phyloP scores from a whole-genome alignment of 1,139 yeast genomes.

The Saccharomyces pastorianus region DNA sequence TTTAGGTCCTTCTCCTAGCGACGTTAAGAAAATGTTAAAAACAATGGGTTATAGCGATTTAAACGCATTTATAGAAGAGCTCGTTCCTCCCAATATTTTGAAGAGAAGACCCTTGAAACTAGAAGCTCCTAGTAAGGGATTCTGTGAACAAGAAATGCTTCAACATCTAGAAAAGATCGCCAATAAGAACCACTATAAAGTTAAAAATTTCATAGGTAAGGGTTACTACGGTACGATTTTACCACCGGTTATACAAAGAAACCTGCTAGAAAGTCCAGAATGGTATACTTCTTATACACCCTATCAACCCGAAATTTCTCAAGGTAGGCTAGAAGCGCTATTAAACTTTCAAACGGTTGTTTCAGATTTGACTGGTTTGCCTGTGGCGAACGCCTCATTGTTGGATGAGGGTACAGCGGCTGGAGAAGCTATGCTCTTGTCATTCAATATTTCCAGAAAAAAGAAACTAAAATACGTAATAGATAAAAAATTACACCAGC shows the following conservation, averaged over 20 bases:
- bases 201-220: constrained; percentile 76
- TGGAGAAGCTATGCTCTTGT: constrained; percentile 90
- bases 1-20: constrained; percentile 68
- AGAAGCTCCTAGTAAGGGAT: constrained; percentile 57
- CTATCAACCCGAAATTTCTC: constrained; percentile 95
- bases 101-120: constrained; percentile 52
- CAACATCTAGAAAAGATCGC: constrained; percentile 63
- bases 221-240: constrained; percentile 88
- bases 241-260: constrained; percentile 91
- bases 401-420: constrained; percentile 98
- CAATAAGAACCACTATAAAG: constrained; percentile 56
- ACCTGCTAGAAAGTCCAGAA: constrained; percentile 84
- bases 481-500: constrained; percentile 73
- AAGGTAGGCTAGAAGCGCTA: constrained; percentile 86
- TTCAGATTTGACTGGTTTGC: constrained; percentile 82
- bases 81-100: constrained; percentile 72
- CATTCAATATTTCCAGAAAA: constrained; percentile 59
- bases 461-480: constrained; percentile 65
- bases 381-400: constrained; percentile 86
- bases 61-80: constrained; percentile 59
- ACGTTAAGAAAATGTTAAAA: constrained; percentile 57
- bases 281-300: constrained; percentile 99
- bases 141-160: constrained; percentile 73
- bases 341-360: constrained; percentile 87
- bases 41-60: constrained; percentile 52